Conservation (phyloP, 352 stramenopile species). For the Phytopythium boreale region DNA sequence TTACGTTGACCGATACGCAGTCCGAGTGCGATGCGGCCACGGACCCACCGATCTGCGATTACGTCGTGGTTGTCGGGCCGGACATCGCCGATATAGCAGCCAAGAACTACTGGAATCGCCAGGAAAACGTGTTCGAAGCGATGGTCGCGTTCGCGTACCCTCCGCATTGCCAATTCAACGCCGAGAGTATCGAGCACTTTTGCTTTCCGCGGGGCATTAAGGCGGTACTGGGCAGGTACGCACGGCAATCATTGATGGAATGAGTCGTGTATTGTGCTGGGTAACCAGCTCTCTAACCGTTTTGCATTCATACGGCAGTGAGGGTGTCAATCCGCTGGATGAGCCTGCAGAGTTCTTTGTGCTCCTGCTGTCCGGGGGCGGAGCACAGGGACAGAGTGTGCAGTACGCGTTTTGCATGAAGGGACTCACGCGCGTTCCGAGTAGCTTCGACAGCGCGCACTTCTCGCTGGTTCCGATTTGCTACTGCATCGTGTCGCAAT, state of each 20-base stretch:
- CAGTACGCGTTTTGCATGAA: slow-evolving; percentile 63
- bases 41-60: slow-evolving; percentile 32
- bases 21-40: neutral
- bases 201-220: slow-evolving; percentile 55
- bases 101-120: slow-evolving; percentile 36
- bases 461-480: slow-evolving; percentile 32
- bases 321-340: too few relatives aligned
- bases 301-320: neutral
- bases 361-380: slow-evolving; percentile 47
- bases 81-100: slow-evolving; percentile 45
- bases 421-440: slow-evolving; percentile 20
- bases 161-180: slow-evolving; percentile 62
- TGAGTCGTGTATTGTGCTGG: too few relatives aligned
- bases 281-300: neutral
- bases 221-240: neutral
- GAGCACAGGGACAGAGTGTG: slow-evolving; percentile 41
- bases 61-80: slow-evolving; percentile 41
- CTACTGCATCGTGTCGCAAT: slow-evolving; percentile 46
- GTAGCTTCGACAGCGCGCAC: slow-evolving; percentile 4
- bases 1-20: neutral
- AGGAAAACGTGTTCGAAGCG: slow-evolving; percentile 48
- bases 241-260: neutral
- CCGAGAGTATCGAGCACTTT: slow-evolving; percentile 72
- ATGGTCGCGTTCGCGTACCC: slow-evolving; percentile 61
- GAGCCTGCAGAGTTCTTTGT: slow-evolving; percentile 39